Conservation (phyloP, 345 rosid genomes). For the Eucalyptus polyanthemos region DNA sequence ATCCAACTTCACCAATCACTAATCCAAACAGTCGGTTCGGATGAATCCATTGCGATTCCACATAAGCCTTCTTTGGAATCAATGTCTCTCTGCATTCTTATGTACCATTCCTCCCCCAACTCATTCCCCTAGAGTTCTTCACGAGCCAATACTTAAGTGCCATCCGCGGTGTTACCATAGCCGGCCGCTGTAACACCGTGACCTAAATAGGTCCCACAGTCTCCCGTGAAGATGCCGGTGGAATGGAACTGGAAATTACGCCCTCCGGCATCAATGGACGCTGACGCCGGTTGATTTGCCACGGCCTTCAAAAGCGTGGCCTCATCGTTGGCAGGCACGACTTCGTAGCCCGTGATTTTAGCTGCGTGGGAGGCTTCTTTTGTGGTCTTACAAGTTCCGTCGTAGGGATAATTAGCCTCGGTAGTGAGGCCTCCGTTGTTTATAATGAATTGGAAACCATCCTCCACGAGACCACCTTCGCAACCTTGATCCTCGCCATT, state of each 20-base stretch:
- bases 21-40: background rate
- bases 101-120: constrained; percentile 1
- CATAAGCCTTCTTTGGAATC: background rate
- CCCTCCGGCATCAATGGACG: constrained; percentile 7
- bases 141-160: background rate
- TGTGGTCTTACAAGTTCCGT: background rate
- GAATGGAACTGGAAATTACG: constrained; percentile 1
- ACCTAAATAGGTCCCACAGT: background rate
- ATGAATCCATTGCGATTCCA: constrained; percentile 2
- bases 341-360: constrained; percentile 4
- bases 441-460: constrained; percentile 12
- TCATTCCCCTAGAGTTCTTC: constrained; percentile 10
- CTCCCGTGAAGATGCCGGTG: background rate
- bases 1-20: background rate
- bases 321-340: background rate
- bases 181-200: background rate
- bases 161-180: background rate
- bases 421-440: constrained; percentile 7
- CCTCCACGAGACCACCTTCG: constrained; percentile 14
- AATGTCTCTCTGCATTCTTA: constrained; percentile 3
- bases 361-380: background rate
- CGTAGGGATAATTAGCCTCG: constrained; percentile 11
- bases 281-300: background rate
- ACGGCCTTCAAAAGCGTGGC: constrained; percentile 6
- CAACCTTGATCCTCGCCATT: constrained; percentile 9